phyloP scores from a whole-genome alignment of 177 flowering plant species.

The Vitis hybrid region DNA sequence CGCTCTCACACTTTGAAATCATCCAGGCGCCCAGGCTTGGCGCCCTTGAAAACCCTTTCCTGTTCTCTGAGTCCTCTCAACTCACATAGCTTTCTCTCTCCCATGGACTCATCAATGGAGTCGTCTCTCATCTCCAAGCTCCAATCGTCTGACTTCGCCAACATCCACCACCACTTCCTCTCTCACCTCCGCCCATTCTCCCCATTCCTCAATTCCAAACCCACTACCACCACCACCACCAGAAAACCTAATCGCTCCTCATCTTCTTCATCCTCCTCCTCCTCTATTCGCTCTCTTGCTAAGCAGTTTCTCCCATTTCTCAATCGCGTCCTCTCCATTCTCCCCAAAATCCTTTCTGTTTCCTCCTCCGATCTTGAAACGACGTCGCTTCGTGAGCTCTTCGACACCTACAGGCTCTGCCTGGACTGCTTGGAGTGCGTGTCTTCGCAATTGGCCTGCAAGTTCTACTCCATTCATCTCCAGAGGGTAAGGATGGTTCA shows the following conservation, averaged over 20 bases:
- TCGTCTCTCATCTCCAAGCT: constrained; percentile 46
- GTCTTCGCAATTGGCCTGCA: constrained; percentile 46
- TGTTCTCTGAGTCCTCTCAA: neutral
- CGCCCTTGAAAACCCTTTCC: neutral
- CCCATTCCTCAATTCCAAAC: constrained; percentile 24
- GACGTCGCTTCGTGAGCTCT: constrained; percentile 29
- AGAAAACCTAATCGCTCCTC: neutral
- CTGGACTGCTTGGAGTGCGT: constrained; percentile 46
- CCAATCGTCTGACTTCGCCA: constrained; percentile 36
- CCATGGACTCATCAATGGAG: constrained; percentile 35
- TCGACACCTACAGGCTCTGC: constrained; percentile 56
- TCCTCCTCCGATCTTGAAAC: constrained; percentile 18
- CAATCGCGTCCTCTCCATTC: constrained; percentile 47
- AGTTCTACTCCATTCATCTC: constrained; percentile 42
- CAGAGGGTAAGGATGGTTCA: constrained; percentile 55
- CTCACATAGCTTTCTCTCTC: constrained; percentile 4
- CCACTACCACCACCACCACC: constrained; percentile 7
- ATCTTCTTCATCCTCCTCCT: neutral
- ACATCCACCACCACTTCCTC: constrained; percentile 33
- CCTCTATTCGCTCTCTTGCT: constrained; percentile 55
- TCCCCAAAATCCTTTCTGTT: constrained; percentile 53
- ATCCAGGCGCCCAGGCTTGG: too few species aligned
- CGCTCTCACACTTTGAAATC: too few species aligned
- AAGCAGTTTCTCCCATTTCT: constrained; percentile 66
- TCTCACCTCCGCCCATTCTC: constrained; percentile 49